Conservation (phyloP, 2,329 filamentous ascomycete species). For the Corinectria fuckeliana region DNA sequence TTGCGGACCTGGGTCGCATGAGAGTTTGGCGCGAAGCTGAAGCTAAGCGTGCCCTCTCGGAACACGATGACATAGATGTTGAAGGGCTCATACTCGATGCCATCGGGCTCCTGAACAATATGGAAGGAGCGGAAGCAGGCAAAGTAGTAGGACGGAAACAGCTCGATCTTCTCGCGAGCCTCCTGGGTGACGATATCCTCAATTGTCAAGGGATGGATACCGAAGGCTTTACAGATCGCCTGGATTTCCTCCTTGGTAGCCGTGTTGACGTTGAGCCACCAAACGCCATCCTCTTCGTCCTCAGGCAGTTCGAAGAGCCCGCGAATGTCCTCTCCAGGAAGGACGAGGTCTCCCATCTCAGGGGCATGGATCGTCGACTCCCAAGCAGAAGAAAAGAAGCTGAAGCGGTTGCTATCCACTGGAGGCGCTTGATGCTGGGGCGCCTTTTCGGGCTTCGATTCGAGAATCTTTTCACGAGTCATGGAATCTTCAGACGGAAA, state of each 20-base stretch:
- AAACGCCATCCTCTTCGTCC: conserved; percentile 78
- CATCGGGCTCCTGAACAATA: conserved; percentile 75
- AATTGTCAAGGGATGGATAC: conserved; percentile 91
- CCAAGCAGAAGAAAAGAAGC: conserved; percentile 95
- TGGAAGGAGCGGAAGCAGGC: conserved; percentile 96
- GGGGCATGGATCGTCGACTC: conserved; percentile 92
- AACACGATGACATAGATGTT: conserved; percentile 98
- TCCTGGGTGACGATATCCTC: conserved; percentile 97
- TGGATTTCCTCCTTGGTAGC: conserved; percentile 88
- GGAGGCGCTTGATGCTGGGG: conserved; percentile 48
- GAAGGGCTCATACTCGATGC: conserved; percentile 88
- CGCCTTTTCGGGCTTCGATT: conserved; percentile 10
- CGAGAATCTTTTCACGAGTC: conserved; percentile 54
- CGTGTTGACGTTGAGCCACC: conserved; percentile 96
- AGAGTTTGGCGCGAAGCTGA: conserved; percentile 87
- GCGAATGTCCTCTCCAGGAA: conserved; percentile 88
- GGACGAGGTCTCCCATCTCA: conserved; percentile 84
- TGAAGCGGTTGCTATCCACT: conserved; percentile 80
- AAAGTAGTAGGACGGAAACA: conserved; percentile 98
- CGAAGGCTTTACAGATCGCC: conserved; percentile 91
- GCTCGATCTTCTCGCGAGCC: conserved; percentile 95
- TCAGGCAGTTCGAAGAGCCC: conserved; percentile 78
- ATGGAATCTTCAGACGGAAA: conserved; percentile 55
- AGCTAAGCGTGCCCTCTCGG: conserved; percentile 91
- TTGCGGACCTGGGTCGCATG: conserved; percentile 90